Percentiles rank a stretch among this genome's conserved stretches.
Evolutionary conservation across 108 stramenopile genomes (phyloP).

Genomic region (Nitzschia sp.): DNA sequence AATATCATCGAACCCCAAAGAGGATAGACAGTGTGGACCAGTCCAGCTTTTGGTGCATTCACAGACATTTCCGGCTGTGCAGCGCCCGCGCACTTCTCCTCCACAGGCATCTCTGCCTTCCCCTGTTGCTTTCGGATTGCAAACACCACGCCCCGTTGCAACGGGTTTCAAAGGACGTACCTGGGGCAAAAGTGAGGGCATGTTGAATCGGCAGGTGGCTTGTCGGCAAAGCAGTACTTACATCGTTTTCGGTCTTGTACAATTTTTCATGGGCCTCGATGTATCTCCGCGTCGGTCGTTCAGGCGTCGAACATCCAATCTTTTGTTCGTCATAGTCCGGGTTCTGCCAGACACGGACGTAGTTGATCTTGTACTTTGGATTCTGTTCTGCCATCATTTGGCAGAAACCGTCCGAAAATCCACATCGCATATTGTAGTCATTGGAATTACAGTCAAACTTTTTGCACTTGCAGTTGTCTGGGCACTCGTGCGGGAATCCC

Average conservation of each 20-base stretch:
- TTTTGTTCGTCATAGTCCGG: conserved; percentile 74
- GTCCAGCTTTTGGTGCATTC: conserved; percentile 76
- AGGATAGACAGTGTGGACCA: conserved; percentile 83
- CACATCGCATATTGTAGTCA: conserved; percentile 76
- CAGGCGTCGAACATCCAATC: conserved; percentile 88
- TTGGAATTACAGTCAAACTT: conserved; percentile 83
- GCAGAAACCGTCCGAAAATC: conserved; percentile 91
- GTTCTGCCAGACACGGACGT: conserved; percentile 91
- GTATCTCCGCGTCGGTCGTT: conserved; percentile 85
- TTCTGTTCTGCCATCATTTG: conserved; percentile 65
- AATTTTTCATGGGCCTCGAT: conserved; percentile 87
- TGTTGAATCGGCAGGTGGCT: not conserved
- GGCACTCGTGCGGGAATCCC: conserved; percentile 87
- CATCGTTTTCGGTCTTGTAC: conserved; percentile 73
- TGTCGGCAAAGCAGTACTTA: conserved; percentile 6
- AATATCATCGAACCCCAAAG: conserved; percentile 62
- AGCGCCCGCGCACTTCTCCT: conserved; percentile 59
- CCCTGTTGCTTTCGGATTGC: conserved; percentile 38
- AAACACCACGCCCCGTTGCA: conserved; percentile 68
- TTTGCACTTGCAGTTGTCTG: conserved; percentile 74
- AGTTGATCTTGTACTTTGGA: conserved; percentile 84
- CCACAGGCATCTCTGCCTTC: conserved; percentile 58
- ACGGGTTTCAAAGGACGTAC: conserved; percentile 71
- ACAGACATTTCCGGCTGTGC: conserved; percentile 62
- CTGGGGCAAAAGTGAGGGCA: conserved; percentile 15